phyloP scores from a whole-genome alignment of 2,329 filamentous ascomycete genomes.

The Cercospora sesami region DNA sequence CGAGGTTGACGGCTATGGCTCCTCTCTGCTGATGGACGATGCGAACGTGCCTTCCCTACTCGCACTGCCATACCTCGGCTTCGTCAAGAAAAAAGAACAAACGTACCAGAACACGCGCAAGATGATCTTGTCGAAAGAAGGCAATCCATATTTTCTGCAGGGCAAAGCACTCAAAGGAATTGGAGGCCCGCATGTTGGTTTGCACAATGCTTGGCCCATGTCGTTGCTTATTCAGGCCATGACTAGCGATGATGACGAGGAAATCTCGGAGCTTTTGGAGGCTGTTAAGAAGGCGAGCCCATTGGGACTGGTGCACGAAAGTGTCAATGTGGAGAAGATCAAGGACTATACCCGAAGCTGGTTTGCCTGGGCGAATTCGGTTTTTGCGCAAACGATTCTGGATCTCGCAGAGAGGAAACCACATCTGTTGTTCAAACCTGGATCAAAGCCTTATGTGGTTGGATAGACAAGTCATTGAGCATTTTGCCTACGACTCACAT shows the following conservation, averaged over 20 bases:
- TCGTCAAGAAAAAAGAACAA: slow-evolving; percentile 62
- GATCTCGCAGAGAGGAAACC: slow-evolving; percentile 88
- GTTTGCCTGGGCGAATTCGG: slow-evolving; percentile 98
- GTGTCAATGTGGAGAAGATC: slow-evolving; percentile 74
- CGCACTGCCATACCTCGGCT: slow-evolving; percentile 75
- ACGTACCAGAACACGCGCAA: slow-evolving; percentile 86
- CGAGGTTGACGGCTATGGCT: slow-evolving; percentile 85
- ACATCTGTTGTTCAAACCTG: slow-evolving; percentile 74
- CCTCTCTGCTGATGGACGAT: slow-evolving; percentile 82
- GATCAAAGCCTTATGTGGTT: slow-evolving; percentile 58
- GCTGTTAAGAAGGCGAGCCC: slow-evolving; percentile 73
- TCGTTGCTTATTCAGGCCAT: slow-evolving; percentile 86
- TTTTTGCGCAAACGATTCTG: slow-evolving; percentile 89
- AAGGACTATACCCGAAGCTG: slow-evolving; percentile 79
- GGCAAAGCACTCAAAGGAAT: slow-evolving; percentile 81
- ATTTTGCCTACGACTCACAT: too few relatives aligned
- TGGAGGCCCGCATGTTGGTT: slow-evolving; percentile 78
- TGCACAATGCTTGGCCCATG: slow-evolving; percentile 97
- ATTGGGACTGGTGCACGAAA: slow-evolving; percentile 87
- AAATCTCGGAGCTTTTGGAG: slow-evolving; percentile 73
- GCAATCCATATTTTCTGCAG: slow-evolving; percentile 85
- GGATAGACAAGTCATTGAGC: slow-evolving; percentile 13
- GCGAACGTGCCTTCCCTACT: slow-evolving; percentile 82
- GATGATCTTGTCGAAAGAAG: slow-evolving; percentile 71
- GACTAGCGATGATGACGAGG: slow-evolving; percentile 78